phyloP scores from a whole-genome alignment of 23 red algal species.

The Gracilaria gracilis region DNA sequence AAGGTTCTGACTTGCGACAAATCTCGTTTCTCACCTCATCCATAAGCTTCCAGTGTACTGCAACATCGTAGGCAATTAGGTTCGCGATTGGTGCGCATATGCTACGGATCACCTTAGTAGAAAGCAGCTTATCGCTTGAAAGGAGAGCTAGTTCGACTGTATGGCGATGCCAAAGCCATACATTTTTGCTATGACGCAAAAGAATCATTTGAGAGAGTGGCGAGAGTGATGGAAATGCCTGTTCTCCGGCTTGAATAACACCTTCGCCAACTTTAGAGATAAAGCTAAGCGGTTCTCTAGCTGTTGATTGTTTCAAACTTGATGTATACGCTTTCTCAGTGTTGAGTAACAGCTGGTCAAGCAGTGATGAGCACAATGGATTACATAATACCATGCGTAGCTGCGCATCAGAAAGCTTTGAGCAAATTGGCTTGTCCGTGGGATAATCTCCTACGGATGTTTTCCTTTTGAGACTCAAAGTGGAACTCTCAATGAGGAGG shows the following conservation, averaged over 20 bases:
- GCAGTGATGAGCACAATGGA: neutral
- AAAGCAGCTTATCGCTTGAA: neutral
- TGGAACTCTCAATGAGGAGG: neutral
- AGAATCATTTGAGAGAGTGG: constrained; percentile 2
- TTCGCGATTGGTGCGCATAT: constrained; percentile 3
- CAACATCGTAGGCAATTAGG: neutral
- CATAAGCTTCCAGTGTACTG: constrained; percentile 8
- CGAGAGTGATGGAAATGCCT: neutral
- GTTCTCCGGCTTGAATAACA: neutral
- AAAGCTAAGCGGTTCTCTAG: neutral
- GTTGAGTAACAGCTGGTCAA: neutral
- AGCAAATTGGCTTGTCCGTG: neutral
- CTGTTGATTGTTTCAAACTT: neutral
- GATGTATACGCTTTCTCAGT: neutral
- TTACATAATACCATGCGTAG: neutral
- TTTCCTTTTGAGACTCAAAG: neutral
- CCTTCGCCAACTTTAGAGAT: neutral
- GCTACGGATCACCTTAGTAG: neutral
- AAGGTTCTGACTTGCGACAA: constrained; percentile 14
- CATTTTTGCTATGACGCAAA: constrained; percentile 4
- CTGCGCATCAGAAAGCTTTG: neutral
- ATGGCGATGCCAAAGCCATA: neutral
- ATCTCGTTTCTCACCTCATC: constrained; percentile 7
- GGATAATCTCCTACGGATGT: neutral
- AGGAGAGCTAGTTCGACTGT: neutral